Conservation (phyloP, 2,329 filamentous ascomycete genomes). For the Lachnellula subtilissima region DNA sequence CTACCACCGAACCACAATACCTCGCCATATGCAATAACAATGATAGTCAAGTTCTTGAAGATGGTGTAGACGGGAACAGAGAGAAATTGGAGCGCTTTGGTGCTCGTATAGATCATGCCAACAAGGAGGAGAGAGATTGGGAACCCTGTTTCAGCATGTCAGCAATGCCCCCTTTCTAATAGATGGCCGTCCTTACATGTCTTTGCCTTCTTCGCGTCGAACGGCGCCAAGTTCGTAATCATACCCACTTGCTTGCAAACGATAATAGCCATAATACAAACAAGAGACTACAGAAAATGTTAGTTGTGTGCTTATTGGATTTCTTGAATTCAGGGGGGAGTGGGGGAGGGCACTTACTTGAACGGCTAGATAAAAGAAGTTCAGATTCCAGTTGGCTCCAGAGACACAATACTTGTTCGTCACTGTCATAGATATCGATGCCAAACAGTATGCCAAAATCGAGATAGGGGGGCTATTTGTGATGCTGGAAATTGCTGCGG, state of each 20-base stretch:
- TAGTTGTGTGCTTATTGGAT: constrained; percentile 9
- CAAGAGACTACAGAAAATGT: constrained; percentile 60
- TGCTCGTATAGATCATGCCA: constrained; percentile 98
- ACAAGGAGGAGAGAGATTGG: constrained; percentile 93
- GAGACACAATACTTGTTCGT: constrained; percentile 99
- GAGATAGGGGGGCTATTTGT: constrained; percentile 75
- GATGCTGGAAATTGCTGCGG: constrained; percentile 35
- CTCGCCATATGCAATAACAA: constrained; percentile 96
- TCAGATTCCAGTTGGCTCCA: constrained; percentile 86
- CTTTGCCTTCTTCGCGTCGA: constrained; percentile 82
- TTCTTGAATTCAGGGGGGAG: background rate
- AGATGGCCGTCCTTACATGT: constrained; percentile 62
- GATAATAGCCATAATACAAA: constrained; percentile 82
- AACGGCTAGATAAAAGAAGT: constrained; percentile 88
- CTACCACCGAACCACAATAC: constrained; percentile 97
- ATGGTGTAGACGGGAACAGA: constrained; percentile 99
- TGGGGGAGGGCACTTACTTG: constrained; percentile 61
- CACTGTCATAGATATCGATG: constrained; percentile 99
- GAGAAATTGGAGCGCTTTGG: constrained; percentile 91
- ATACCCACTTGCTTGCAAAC: constrained; percentile 74
- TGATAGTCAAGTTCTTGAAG: constrained; percentile 99
- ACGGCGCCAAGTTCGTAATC: constrained; percentile 76
- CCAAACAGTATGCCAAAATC: constrained; percentile 84
- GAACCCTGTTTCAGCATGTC: constrained; percentile 61
- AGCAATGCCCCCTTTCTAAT: background rate